phyloP scores from a whole-genome alignment of 495 filamentous ascomycete genomes.

The Penicillium coffeae region DNA sequence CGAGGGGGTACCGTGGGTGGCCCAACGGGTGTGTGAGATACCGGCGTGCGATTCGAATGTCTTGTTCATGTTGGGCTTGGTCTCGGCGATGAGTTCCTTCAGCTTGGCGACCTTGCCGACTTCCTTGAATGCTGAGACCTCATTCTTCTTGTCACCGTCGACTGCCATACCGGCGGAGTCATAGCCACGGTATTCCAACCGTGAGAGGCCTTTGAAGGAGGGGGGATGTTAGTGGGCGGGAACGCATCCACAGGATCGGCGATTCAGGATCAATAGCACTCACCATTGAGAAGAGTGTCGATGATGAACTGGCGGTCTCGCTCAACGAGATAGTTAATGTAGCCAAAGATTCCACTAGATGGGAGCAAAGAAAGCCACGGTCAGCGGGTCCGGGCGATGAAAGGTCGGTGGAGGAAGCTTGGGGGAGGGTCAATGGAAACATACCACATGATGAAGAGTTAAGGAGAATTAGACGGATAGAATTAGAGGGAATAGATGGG shows the following conservation, averaged over 20 bases:
- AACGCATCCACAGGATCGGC: neutral
- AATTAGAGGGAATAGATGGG: constrained; percentile 4
- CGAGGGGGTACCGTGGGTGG: constrained; percentile 92
- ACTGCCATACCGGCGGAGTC: constrained; percentile 95
- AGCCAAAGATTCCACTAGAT: constrained; percentile 96
- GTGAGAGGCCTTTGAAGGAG: constrained; percentile 69
- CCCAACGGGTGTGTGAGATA: constrained; percentile 98
- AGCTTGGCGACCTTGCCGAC: constrained; percentile 98
- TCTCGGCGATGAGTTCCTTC: constrained; percentile 83
- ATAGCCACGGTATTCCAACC: constrained; percentile 94
- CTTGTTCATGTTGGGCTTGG: constrained; percentile 79
- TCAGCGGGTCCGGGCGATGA: neutral
- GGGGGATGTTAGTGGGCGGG: constrained; percentile 3
- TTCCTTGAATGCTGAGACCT: constrained; percentile 97
- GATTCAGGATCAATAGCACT: constrained; percentile 22
- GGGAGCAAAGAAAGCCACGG: neutral
- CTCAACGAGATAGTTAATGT: constrained; percentile 87
- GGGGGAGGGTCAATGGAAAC: constrained; percentile 6
- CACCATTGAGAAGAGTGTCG: constrained; percentile 93
- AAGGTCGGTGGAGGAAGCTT: neutral
- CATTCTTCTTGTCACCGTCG: constrained; percentile 97
- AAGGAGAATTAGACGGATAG: constrained; percentile 1
- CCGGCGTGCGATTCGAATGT: constrained; percentile 95
- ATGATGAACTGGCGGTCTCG: constrained; percentile 94
- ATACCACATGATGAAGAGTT: constrained; percentile 32